phyloP scores from a whole-genome alignment of 768 basidiomycete genomes.

The Tephrocybe sp. region DNA sequence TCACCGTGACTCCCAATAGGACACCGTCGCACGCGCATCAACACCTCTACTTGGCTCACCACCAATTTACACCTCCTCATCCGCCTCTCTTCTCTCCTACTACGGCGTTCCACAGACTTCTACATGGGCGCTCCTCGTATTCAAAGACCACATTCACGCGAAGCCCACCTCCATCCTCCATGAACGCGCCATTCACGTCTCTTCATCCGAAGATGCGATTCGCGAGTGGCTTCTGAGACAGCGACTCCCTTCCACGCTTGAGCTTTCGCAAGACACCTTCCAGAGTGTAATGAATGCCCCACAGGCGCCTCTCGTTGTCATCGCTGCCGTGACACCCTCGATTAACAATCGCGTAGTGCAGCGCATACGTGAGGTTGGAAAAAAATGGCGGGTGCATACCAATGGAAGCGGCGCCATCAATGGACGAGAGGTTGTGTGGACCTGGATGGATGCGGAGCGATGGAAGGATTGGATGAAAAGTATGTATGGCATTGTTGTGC shows the following conservation, averaged over 20 bases:
- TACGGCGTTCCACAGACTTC: slow-evolving; percentile 34
- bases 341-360: slow-evolving; percentile 40
- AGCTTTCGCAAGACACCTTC: slow-evolving; percentile 79
- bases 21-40: slow-evolving; percentile 34
- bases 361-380: slow-evolving; percentile 49
- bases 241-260: slow-evolving; percentile 68
- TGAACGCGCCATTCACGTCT: slow-evolving; percentile 15
- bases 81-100: slow-evolving; percentile 31
- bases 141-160: slow-evolving; percentile 53
- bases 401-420: slow-evolving; percentile 37
- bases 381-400: slow-evolving; percentile 54
- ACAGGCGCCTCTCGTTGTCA: slow-evolving; percentile 72
- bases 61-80: slow-evolving; percentile 38
- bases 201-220: slow-evolving; percentile 30
- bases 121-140: slow-evolving; percentile 64
- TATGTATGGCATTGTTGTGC: slow-evolving; percentile 71
- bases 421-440: slow-evolving; percentile 69
- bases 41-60: slow-evolving; percentile 47
- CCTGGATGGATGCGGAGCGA: slow-evolving; percentile 83
- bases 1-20: slow-evolving; percentile 18
- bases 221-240: slow-evolving; percentile 61
- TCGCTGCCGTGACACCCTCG: slow-evolving; percentile 48
- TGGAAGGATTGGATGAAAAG: slow-evolving; percentile 91
- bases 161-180: slow-evolving; percentile 45
- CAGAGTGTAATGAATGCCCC: slow-evolving; percentile 83